Evolutionary conservation across 1,284 basidiomycete genomes (phyloP), one percentile per base, ranked within the genome.

Genomic region (Rhizopogon hawkerae): DNA sequence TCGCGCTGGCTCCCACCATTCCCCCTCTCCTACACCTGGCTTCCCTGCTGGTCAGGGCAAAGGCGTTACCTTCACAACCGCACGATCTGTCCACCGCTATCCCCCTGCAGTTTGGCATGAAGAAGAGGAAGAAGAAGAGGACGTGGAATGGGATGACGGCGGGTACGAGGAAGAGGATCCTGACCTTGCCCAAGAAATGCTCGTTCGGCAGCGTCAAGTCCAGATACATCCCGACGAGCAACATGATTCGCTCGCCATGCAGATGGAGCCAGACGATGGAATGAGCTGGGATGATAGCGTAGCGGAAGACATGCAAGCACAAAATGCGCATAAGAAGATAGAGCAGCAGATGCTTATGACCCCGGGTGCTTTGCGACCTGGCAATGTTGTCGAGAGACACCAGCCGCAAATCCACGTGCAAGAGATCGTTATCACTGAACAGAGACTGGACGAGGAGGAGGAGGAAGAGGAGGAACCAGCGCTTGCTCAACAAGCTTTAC

Each of bases 71-170:
- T 88, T 89, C 66, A 81, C 72, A 1, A 70, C 77, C 4, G 63
- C 74, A 1, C 74, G 80, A 34, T 74, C 69, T 24, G 78, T 88
- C 0, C 79, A 82, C 60, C 76, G 84, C 14, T 90, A 88, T 58
- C 82, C 84, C 0, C 87, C 86, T 2, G 82, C 85, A 0, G 81
- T 89, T 1, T 91, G 88, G 89, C 77, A 79, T 47, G 85, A 87
- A 31, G 85, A 85, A 0, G 89, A 92, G 46, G 81, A 85, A 23
- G 85, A 89, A 24, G 81, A 84, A 1, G 81, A 83, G 23, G 83
- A 87, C 26, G 65, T 73, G 0, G 84, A 88, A 50, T 89, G 83
- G 78, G 83, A 86, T 38, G 80, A 83, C 31, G 85, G 82, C n/a
- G 76, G 73, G 8, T 85, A 85, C 49, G 76, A 80, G 54, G 80